These are phyloP conservation scores for Arctostaphylos glauca DNA, from an alignment of 148 eudicot species.

Conservation along the genomic window DNA sequence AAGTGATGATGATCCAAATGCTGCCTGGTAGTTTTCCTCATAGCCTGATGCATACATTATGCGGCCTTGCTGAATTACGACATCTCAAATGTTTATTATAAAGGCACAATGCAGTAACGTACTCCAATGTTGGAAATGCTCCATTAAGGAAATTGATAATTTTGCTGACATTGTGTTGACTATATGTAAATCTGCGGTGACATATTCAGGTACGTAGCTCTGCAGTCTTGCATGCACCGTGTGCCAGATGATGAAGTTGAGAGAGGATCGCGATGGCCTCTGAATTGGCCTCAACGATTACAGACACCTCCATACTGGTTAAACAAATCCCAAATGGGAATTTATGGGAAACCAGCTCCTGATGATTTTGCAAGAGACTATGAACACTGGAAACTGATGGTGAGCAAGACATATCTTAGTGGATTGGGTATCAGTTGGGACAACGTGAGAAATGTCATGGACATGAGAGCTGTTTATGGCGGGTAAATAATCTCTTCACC, in stretches of 20 bases:
- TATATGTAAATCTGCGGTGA: not conserved
- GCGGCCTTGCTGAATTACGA: not conserved
- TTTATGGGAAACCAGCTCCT: constrained; percentile 63
- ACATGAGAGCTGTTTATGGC: constrained; percentile 77
- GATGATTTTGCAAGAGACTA: constrained; percentile 58
- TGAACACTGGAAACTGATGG: constrained; percentile 59
- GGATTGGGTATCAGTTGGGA: constrained; percentile 70
- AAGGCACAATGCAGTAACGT: not conserved
- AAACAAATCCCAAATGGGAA: constrained; percentile 50
- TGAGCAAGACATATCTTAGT: constrained; percentile 50
- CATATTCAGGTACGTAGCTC: constrained; percentile 46
- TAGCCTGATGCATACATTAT: not conserved
- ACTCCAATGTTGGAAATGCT: not conserved
- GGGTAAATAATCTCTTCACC: constrained; percentile 44
- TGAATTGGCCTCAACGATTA: constrained; percentile 57
- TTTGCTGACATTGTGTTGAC: not conserved
- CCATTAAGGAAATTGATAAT: not conserved
- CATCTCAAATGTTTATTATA: not conserved
- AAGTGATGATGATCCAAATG: constrained; percentile 49
- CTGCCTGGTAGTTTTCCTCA: constrained; percentile 47
- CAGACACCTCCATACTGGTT: constrained; percentile 65
- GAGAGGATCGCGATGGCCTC: constrained; percentile 68
- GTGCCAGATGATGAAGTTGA: constrained; percentile 47
- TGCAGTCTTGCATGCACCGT: constrained; percentile 67
- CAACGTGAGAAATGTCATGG: constrained; percentile 71